phyloP scores from a whole-genome alignment of 2,329 filamentous ascomycete species.

The Penicillium rolfsii region DNA sequence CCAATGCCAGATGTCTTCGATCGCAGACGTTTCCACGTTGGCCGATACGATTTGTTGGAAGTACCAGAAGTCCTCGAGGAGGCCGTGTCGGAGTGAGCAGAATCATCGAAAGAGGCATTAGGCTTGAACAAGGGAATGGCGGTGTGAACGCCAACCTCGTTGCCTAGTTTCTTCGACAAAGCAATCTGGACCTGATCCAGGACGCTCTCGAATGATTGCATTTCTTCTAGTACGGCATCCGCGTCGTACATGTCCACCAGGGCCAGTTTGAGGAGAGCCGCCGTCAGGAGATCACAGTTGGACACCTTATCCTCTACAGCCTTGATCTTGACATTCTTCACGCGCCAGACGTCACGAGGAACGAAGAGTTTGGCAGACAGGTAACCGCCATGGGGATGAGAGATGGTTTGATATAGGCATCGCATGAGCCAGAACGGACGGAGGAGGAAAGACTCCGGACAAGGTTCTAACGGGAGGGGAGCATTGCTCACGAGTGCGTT shows the following conservation, averaged over 20 bases:
- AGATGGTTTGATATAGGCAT: conserved; percentile 87
- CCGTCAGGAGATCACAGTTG: conserved; percentile 87
- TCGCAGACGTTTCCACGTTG: conserved; percentile 86
- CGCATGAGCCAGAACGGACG: conserved; percentile 98
- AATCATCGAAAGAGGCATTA: conserved; percentile 53
- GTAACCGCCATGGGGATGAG: conserved; percentile 89
- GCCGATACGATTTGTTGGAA: conserved; percentile 75
- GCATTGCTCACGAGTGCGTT: conserved; percentile 65
- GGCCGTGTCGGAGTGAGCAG: conserved; percentile 41
- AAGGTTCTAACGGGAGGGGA: conserved; percentile 83
- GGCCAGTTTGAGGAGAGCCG: conserved; percentile 79
- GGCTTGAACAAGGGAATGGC: conserved; percentile 74
- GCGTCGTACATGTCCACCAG: conserved; percentile 87
- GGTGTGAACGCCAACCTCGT: conserved; percentile 83
- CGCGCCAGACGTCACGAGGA: conserved; percentile 88
- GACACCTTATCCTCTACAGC: conserved; percentile 90
- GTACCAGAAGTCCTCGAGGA: conserved; percentile 59
- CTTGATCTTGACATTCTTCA: conserved; percentile 91
- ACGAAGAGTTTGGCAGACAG: conserved; percentile 90
- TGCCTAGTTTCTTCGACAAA: conserved; percentile 83
- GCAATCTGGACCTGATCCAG: conserved; percentile 81
- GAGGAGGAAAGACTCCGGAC: conserved; percentile 84
- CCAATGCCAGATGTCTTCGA: conserved; percentile 81
- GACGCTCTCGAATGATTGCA: conserved; percentile 83
- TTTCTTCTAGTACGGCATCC: conserved; percentile 88